Evolutionary conservation across 208 protist genomes (phyloP), one percentile per base, ranked within the genome.

Genomic region (Angomonas desouzai): DNA sequence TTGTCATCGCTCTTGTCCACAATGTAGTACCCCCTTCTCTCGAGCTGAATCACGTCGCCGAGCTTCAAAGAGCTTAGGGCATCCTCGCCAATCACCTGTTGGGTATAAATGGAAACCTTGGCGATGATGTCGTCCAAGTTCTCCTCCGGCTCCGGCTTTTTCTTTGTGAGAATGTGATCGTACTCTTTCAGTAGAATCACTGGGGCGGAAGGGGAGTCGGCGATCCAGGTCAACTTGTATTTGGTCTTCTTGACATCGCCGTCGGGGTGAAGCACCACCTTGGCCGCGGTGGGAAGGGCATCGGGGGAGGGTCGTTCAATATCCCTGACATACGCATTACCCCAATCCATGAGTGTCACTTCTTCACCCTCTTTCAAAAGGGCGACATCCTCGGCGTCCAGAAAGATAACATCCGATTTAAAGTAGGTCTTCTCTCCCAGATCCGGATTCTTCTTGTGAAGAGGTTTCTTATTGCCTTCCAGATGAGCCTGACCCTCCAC

Each of bases 311-410:
- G 61, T 9, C 66, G 56, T 58, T 89, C 79, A 56, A 96, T 91
- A 59, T 90, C 76, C 53, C 83, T 81, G 30, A 92, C 77, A 51
- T 94, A 93, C 4, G 88, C 87, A 79, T 99, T 99, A 68, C 98
- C 97, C 98, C 97, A 99, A 72, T 97, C 83, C 97, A 99, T 99
- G 29, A 99, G 83, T 3, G 98, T 99, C 51, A 99, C 85, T 73
- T 99, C 96, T 25, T 98, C 98, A 53, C 89, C 91, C 0, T 94
- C 91, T 48, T 93, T 86, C 47, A 98, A 38, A 48, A 87, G 69
- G 2, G 68, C 78, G 13, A 97, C 96, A 72, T 99, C 98, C 57
- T 96, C 87, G 13, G 71, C 68, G 72, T 99, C 96, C 3, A 99
- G 62, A 51, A 95, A 86, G 38, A 99, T 83, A 10, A 85, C 77